Evolutionary conservation across 306 rosid species (phyloP), one percentile per base, ranked within the genome.

Genomic region (Citrullus amarus): DNA sequence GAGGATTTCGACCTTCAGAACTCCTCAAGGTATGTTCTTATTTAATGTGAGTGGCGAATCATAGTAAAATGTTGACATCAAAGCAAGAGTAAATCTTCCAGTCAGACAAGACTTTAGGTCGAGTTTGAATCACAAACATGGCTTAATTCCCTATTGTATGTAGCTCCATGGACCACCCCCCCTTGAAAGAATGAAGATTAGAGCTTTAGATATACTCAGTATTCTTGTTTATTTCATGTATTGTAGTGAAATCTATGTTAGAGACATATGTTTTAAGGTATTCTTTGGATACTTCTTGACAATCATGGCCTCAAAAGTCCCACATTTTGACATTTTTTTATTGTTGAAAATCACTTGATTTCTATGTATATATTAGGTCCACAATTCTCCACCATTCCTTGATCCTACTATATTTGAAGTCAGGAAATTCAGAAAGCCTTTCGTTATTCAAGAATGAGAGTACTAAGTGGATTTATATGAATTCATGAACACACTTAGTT

Each of bases 1-100:
- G 98, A 86, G 98, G 97, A 80, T 89, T 88, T 83, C 97, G 97
- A 39, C 98, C 98, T 60, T 95, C 98, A 28, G 98, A 89, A 78
- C 86, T 91, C 76, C 92, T 95, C 25, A 90, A 91, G 97, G 98
- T 95, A 77, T 39, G 66, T 17, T 79, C 41, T 65, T 34, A 60
- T 68, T 43, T 46, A 18, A 51, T 41, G 51, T 82, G 36, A n/a
- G 11, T 68, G 18, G 75, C 8, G 11, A 43, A 13, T 20, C 75
- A 69, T 6, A 22, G 38, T 44, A 22, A 20, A 22, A 43, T 12
- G 36, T 41, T 68, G 18, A 70, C 39, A 70, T 44, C 6, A 20
- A 74, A 32, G 32, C 9, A 50, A 74, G 43, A 73, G 48, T 8
- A 6, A 5, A 51, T 73, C 62, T 51, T 55, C 28, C 61, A 25